Conservation (phyloP, 768 basidiomycete genomes). For the Suillus lakei region DNA sequence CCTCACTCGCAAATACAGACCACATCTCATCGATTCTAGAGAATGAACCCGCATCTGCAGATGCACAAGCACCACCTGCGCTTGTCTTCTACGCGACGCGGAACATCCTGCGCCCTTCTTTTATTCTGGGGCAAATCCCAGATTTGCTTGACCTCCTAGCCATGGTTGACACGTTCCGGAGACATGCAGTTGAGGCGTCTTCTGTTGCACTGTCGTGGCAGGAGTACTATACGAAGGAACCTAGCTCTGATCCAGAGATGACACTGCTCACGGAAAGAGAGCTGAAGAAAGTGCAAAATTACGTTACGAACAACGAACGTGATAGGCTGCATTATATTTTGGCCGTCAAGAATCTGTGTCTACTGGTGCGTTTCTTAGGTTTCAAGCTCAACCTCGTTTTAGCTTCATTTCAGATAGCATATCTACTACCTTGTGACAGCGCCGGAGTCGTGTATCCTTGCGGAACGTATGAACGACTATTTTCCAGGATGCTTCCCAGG, state of each 20-base stretch:
- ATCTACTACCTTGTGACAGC: constrained; percentile 34
- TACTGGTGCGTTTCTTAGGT: constrained; percentile 19
- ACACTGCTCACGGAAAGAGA: constrained; percentile 26
- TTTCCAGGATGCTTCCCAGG: constrained; percentile 32
- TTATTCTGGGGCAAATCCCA: constrained; percentile 36
- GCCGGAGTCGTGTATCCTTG: constrained; percentile 30
- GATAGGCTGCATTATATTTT: constrained; percentile 29
- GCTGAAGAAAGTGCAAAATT: constrained; percentile 13
- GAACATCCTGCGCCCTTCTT: constrained; percentile 33
- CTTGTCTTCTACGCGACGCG: constrained; percentile 32
- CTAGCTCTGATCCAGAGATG: constrained; percentile 12
- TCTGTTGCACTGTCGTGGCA: constrained; percentile 32
- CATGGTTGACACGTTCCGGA: constrained; percentile 27
- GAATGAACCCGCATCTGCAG: neutral
- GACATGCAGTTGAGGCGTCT: constrained; percentile 18
- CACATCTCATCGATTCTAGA: neutral
- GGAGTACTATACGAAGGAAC: constrained; percentile 22
- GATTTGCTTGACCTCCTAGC: constrained; percentile 32
- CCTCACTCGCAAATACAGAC: constrained; percentile 9
- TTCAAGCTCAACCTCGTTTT: neutral
- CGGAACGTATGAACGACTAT: constrained; percentile 26
- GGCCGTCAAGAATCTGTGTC: constrained; percentile 25
- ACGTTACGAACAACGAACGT: constrained; percentile 16
- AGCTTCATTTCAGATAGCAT: constrained; percentile 21
- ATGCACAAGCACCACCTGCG: constrained; percentile 13